phyloP scores from a whole-genome alignment of 345 rosid species.

The Eutrema heterophyllum region DNA sequence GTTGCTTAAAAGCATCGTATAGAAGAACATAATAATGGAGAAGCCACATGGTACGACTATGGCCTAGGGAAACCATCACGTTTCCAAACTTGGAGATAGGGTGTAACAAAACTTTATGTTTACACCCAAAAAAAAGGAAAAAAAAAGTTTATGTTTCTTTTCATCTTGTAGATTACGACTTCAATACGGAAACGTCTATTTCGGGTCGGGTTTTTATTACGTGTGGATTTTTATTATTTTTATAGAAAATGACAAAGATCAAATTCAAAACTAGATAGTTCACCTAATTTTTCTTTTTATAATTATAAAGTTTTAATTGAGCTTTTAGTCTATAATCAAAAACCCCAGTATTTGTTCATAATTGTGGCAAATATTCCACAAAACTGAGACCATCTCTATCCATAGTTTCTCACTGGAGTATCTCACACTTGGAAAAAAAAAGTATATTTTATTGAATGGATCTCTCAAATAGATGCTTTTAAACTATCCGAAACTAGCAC shows the following conservation, averaged over 20 bases:
- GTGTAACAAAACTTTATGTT: constrained; percentile 22
- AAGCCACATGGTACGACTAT: constrained; percentile 32
- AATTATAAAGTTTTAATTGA: neutral
- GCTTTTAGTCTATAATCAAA: neutral
- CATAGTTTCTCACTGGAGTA: too few relatives aligned
- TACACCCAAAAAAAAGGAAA: neutral
- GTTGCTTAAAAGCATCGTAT: constrained; percentile 29
- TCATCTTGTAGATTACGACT: constrained; percentile 8
- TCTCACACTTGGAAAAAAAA: too few relatives aligned
- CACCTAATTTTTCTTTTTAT: neutral
- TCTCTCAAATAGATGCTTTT: too few relatives aligned
- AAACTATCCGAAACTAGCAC: neutral
- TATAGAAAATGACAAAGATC: neutral
- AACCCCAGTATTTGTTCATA: neutral
- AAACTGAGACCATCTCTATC: neutral
- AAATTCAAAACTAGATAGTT: neutral
- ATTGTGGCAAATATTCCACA: neutral
- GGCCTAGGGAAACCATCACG: constrained; percentile 35
- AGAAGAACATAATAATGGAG: constrained; percentile 33
- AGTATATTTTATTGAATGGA: too few relatives aligned
- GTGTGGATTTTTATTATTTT: neutral
- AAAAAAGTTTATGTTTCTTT: constrained; percentile 9
- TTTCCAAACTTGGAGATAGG: constrained; percentile 25
- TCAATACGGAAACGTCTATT: neutral
- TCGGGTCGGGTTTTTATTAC: neutral